phyloP scores from a whole-genome alignment of 2,329 filamentous ascomycete genomes.

The Ceratocystiopsis minuta region DNA sequence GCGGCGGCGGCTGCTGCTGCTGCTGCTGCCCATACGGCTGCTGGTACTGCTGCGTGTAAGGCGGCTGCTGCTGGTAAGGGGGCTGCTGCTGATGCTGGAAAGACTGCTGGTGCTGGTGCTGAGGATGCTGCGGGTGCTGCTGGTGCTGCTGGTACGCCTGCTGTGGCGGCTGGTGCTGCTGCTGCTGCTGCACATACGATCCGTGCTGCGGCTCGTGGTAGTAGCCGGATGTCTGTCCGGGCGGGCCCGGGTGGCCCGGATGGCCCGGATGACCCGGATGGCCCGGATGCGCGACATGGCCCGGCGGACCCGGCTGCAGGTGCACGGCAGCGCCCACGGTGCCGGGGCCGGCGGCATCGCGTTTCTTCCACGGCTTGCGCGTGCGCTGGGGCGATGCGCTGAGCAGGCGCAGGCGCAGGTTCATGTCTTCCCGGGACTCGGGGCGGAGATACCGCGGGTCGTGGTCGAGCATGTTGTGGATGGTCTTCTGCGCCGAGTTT shows the following conservation, averaged over 20 bases:
- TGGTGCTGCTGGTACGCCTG: not conserved
- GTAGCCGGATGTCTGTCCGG: no score
- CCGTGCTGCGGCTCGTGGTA: no score
- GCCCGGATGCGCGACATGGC: no score
- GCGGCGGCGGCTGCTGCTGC: constrained; percentile 1
- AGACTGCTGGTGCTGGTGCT: not conserved
- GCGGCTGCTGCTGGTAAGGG: not conserved
- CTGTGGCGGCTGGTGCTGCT: not conserved
- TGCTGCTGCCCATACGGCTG: constrained; percentile 1
- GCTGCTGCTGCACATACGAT: not conserved
- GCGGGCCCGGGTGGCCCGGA: no score
- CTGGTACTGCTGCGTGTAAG: not conserved
- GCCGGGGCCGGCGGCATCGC: not conserved
- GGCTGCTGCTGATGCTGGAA: constrained; percentile 1
- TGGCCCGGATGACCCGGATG: no score
- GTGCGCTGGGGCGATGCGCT: constrained; percentile 20
- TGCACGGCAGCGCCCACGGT: no score
- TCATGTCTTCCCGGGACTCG: constrained; percentile 31
- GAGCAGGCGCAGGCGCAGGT: constrained; percentile 28
- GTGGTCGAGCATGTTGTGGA: constrained; percentile 37
- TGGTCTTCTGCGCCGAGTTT: constrained; percentile 40
- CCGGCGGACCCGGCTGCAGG: no score
- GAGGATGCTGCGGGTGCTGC: not conserved
- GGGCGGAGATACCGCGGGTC: constrained; percentile 40
- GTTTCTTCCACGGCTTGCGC: constrained; percentile 7